Percentiles rank a stretch among this genome's conserved stretches.
phyloP scores from a whole-genome alignment of 1,139 yeast species.

The Lodderomyces parapsilosis region DNA sequence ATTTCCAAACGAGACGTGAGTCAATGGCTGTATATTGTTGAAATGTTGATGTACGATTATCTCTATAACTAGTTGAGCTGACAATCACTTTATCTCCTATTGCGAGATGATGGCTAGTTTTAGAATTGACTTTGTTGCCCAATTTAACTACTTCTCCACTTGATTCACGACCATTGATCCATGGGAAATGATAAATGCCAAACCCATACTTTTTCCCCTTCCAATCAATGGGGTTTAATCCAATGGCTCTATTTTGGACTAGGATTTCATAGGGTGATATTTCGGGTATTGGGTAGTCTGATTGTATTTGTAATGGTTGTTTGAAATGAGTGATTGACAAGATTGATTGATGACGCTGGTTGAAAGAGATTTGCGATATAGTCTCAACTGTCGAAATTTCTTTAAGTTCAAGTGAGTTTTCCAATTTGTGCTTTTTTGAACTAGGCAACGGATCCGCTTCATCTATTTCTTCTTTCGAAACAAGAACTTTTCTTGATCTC shows the following conservation, averaged over 20 bases:
- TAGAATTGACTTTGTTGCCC: slow-evolving; percentile 27
- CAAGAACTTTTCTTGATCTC: slow-evolving; percentile 1
- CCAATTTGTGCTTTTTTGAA: not conserved
- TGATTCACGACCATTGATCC: slow-evolving; percentile 51
- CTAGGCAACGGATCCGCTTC: not conserved
- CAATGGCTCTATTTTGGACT: slow-evolving; percentile 39
- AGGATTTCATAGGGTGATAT: slow-evolving; percentile 32
- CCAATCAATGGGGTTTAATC: slow-evolving; percentile 52
- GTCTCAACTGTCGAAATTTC: not conserved
- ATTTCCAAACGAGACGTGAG: slow-evolving; percentile 42
- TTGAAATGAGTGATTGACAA: slow-evolving; percentile 17
- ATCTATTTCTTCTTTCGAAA: not conserved
- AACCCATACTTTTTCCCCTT: slow-evolving; percentile 47
- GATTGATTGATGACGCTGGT: slow-evolving; percentile 13
- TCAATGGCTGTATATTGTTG: slow-evolving; percentile 46
- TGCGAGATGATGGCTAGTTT: slow-evolving; percentile 15
- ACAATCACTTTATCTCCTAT: slow-evolving; percentile 38
- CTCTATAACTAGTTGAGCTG: slow-evolving; percentile 47
- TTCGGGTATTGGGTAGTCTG: slow-evolving; percentile 19
- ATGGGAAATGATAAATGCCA: slow-evolving; percentile 49
- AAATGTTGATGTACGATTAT: slow-evolving; percentile 46
- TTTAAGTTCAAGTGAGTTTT: not conserved
- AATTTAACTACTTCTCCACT: slow-evolving; percentile 36
- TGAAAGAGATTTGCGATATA: slow-evolving; percentile 9
- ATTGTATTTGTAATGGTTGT: slow-evolving; percentile 18